A percentile compares a stretch with the other conserved stretches of the same genome.
phyloP scores from a whole-genome alignment of 345 rosid genomes.

The Syzygium aromaticum region DNA sequence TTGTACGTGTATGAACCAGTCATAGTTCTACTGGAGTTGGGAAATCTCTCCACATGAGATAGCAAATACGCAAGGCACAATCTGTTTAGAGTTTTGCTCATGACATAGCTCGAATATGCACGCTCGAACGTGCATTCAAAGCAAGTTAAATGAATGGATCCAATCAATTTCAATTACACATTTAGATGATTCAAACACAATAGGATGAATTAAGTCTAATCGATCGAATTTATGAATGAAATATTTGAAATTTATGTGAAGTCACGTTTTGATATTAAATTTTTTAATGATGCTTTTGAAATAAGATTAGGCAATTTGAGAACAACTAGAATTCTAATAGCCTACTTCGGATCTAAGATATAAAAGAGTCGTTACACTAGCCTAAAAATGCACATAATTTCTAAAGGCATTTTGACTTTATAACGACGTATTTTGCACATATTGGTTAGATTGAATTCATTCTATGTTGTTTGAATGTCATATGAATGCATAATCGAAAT shows the following conservation, averaged over 20 bases:
- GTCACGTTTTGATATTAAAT: too few relatives aligned
- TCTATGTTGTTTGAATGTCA: neutral
- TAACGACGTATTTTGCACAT: too few relatives aligned
- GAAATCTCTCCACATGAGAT: neutral
- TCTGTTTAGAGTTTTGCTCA: neutral
- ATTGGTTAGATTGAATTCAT: neutral
- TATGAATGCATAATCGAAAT: neutral
- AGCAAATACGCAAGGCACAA: neutral
- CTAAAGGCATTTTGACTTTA: too few relatives aligned
- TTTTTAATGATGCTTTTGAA: too few relatives aligned
- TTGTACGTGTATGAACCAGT: neutral
- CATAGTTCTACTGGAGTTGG: neutral
- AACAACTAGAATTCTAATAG: too few relatives aligned
- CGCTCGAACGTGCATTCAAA: neutral
- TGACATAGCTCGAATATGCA: neutral
- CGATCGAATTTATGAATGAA: too few relatives aligned
- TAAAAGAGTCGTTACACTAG: too few relatives aligned
- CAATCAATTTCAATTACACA: neutral
- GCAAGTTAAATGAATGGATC: neutral
- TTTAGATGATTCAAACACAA: neutral
- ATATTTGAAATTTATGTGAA: too few relatives aligned
- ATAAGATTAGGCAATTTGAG: too few relatives aligned
- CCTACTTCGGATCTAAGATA: too few relatives aligned
- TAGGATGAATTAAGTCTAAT: neutral
- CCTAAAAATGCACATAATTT: too few relatives aligned